Conservation (phyloP, 345 rosid species). For the Eucalyptus cloeziana region DNA sequence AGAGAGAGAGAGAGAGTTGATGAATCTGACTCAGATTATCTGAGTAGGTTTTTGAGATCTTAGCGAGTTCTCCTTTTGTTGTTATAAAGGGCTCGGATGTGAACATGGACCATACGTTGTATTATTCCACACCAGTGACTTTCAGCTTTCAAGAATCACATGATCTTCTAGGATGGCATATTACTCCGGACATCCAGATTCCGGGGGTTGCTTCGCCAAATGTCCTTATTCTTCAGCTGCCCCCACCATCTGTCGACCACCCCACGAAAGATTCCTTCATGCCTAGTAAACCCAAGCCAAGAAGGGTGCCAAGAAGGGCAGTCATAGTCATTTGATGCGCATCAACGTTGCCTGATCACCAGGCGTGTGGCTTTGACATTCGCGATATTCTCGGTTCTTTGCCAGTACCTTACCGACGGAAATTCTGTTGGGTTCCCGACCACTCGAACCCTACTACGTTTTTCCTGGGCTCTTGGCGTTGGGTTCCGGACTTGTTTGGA, state of each 20-base stretch:
- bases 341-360: background rate
- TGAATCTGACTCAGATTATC: background rate
- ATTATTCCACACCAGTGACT: background rate
- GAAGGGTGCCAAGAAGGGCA: background rate
- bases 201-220: background rate
- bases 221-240: background rate
- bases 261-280: background rate
- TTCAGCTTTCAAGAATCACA: background rate
- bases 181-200: background rate
- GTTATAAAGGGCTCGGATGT: background rate
- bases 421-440: background rate
- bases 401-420: background rate
- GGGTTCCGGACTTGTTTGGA: background rate
- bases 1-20: background rate
- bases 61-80: background rate
- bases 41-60: background rate
- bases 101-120: background rate
- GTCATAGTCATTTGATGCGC: background rate
- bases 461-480: background rate
- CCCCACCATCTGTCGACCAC: background rate
- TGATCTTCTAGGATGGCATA: background rate
- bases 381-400: background rate
- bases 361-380: background rate
- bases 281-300: background rate
- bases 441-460: background rate